Base-by-base conservation (phyloP, 805 yeast species). In the Yueomyces sinensis region DNA sequence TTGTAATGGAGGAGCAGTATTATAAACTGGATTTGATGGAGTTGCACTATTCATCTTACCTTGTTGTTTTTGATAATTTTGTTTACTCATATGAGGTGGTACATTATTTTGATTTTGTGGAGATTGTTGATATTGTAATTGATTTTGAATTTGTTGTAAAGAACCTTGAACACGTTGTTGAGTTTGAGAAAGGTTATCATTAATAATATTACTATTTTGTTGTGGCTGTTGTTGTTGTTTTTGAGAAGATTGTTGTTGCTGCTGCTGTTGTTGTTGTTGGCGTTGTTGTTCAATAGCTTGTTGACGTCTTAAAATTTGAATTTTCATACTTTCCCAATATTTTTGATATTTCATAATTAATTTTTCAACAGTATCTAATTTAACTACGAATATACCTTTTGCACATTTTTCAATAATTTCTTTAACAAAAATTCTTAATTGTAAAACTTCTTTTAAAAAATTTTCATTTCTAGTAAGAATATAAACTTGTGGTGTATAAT, bases 341-440 rank as follows among this genome's bases (percentile, higher is more conserved):
- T 76, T 72, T 36, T 76, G 80, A 37, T 82, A 75, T 46, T 84
- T 93, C 32, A 65, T 60, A 40, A 77, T 74, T 37, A 84, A 68
- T 54, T 76, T 78, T 30, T 74, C 82, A 34, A 82, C 61, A 29
- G 82, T 64, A 32, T 75, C 82, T 13, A 80, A 79, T n/a, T 74
- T 72, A 1, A 87, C 87, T 41, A 76, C 70, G 48, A 69, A 83
- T 17, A 68, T 62, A 4, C 78, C 78, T 41, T 72, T 65, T 38
- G 75, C 70, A 43, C 83, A 62, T 31, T 71, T 75, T 34, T 82
- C 91, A 44, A 77, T 59, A 40, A 83, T 80, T 50, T 77, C 80
- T 47, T 74, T 77, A 30, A 82, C 74, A 77, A 83, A 77, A 40
- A 74, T 68, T 56, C 83, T 76, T 66, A 82, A 72, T 50, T 81